phyloP scores from a whole-genome alignment of 1,284 basidiomycete genomes.

The Hemileia vastatrix region DNA sequence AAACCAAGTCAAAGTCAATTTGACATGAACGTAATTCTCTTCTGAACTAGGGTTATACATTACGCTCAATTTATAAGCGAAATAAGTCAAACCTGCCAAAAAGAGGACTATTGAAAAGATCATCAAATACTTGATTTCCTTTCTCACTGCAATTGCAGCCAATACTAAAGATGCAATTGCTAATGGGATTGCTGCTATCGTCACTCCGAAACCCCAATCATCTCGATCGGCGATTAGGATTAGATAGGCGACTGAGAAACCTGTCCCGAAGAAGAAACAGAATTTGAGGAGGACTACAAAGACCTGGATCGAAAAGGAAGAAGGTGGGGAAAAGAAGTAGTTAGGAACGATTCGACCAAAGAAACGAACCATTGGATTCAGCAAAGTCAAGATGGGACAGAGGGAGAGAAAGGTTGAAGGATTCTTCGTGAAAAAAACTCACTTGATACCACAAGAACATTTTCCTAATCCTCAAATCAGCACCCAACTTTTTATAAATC shows the following conservation, averaged over 20 bases:
- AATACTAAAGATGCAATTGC: slow-evolving; percentile 31
- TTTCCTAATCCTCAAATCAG: too few relatives aligned
- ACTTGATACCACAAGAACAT: too few relatives aligned
- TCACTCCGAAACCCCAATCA: slow-evolving; percentile 33
- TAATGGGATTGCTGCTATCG: slow-evolving; percentile 35
- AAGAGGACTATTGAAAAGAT: slow-evolving; percentile 29
- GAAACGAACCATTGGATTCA: too few relatives aligned
- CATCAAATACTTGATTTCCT: slow-evolving; percentile 34
- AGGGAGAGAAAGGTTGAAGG: too few relatives aligned
- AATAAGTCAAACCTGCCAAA: slow-evolving; percentile 31
- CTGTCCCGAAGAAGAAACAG: slow-evolving; percentile 33
- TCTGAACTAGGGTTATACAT: slow-evolving; percentile 32
- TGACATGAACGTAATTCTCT: slow-evolving; percentile 30
- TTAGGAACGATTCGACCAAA: too few relatives aligned
- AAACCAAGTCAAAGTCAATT: too few relatives aligned
- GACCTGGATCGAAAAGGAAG: too few relatives aligned
- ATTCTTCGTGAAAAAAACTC: too few relatives aligned
- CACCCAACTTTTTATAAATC: slow-evolving; percentile 28
- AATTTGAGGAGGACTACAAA: too few relatives aligned
- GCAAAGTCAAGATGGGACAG: too few relatives aligned
- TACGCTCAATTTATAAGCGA: slow-evolving; percentile 22
- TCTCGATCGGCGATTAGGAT: slow-evolving; percentile 33
- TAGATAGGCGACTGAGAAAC: slow-evolving; percentile 34
- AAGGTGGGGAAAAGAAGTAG: too few relatives aligned
- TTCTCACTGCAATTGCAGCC: slow-evolving; percentile 31